Evolutionary conservation across 768 basidiomycete species (phyloP).

Genomic region (Podaxis sp.): DNA sequence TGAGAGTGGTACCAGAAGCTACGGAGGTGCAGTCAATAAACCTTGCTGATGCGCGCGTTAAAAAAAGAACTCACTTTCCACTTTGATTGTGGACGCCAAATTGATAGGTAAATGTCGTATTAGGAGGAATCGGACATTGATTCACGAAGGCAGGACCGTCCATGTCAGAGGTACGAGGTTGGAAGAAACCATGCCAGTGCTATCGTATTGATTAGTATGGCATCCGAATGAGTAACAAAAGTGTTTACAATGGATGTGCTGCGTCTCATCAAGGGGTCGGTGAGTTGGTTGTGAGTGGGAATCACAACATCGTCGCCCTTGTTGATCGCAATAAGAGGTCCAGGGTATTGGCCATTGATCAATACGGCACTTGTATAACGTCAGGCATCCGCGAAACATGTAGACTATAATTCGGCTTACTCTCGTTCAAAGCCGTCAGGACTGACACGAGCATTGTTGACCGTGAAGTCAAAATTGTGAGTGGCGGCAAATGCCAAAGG

Average conservation of each 20-base stretch:
- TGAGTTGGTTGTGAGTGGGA: slow-evolving; percentile 26
- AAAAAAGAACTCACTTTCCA: slow-evolving; percentile 11
- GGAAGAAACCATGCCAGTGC: slow-evolving; percentile 24
- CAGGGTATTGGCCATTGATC: slow-evolving; percentile 36
- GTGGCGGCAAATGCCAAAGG: slow-evolving; percentile 4
- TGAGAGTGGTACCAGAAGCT: slow-evolving; percentile 17
- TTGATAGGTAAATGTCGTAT: slow-evolving; percentile 15
- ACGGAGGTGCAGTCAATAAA: neutral
- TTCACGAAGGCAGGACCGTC: slow-evolving; percentile 32
- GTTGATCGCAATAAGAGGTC: slow-evolving; percentile 33
- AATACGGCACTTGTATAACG: slow-evolving; percentile 25
- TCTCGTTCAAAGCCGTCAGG: slow-evolving; percentile 37
- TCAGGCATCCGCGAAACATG: neutral
- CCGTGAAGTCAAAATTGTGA: slow-evolving; percentile 13
- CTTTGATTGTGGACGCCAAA: neutral
- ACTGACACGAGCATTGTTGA: slow-evolving; percentile 34
- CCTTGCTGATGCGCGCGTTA: neutral
- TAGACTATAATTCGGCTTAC: neutral
- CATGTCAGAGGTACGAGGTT: slow-evolving; percentile 37
- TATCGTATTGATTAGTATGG: neutral
- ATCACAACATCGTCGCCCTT: slow-evolving; percentile 32
- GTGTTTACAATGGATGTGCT: slow-evolving; percentile 25
- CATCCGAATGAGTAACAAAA: neutral
- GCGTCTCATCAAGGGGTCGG: slow-evolving; percentile 28
- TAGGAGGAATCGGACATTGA: slow-evolving; percentile 16